Base-by-base conservation (phyloP, 73 alveolate species). In the Tetrahymena malaccensis region DNA sequence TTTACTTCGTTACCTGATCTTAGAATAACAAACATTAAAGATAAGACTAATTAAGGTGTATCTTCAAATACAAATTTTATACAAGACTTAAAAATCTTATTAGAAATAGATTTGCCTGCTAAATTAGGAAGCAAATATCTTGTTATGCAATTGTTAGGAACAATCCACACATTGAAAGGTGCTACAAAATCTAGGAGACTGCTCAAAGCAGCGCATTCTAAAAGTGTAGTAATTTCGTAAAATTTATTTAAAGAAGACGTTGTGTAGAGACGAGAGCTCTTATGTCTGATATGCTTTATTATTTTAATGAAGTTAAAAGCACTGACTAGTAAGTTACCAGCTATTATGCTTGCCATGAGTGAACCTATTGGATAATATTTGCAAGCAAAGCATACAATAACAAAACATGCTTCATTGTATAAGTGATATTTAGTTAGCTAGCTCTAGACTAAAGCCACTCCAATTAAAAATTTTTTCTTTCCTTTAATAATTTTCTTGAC, bases 31-130 rank as follows among this genome's bases (percentile, higher is more conserved):
- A 70, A 70, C 21, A 70, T n/a, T 70, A 70, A 17, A 1, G 89
- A 70, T 70, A 70, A 11, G 4, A 70, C 89, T 8, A 70, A 31
- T 31, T 70, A 31, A 19, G 89, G 89, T 27, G 89, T 70, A 70
- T 70, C 89, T 70, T 70, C 89, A 70, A 70, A 70, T 15, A 70
- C 17, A n/a, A 70, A 70, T 31, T 31, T 70, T 27, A 70, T 31
- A 70, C 89, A 70, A 70, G 89, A n/a, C 89, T 70, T 70, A 11
- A 70, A 70, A n/a, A 70, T 70, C 37, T 70, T 43, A 85, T 85
- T 95, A 25, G 85, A 85, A 40, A 95, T 95, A 5, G 95, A 70
- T 89, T 57, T 95, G 89, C 97, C 97, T 27, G 97, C 97, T 37
- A 85, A 93, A 34, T 95, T 89, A 10, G 97, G 97, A 70, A 95